These are phyloP conservation scores for Phalaenopsis equestris DNA, from an alignment of 106 monocot species.

Conservation along the genomic window DNA sequence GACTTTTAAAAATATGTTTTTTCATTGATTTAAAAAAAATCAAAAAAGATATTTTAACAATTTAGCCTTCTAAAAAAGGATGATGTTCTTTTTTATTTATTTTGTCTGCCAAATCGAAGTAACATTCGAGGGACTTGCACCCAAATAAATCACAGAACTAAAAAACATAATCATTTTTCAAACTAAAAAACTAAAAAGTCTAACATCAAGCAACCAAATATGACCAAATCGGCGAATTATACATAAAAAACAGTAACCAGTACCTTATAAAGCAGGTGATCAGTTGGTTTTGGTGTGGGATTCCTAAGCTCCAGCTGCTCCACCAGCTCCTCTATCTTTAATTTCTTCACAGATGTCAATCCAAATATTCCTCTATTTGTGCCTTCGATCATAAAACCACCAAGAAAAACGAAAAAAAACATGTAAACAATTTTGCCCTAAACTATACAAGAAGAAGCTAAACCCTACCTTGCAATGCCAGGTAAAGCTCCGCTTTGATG, in stretches of 20 bases:
- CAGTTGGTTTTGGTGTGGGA: constrained; percentile 67
- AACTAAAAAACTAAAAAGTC: too few species aligned
- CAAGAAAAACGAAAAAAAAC: neutral
- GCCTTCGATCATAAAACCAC: constrained; percentile 25
- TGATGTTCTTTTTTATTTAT: too few species aligned
- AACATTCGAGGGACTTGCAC: too few species aligned
- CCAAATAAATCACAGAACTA: too few species aligned
- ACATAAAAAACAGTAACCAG: neutral
- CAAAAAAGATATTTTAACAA: too few species aligned
- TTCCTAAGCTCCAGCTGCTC: constrained; percentile 59
- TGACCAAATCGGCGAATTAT: too few species aligned
- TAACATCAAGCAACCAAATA: too few species aligned
- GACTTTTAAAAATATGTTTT: too few species aligned
- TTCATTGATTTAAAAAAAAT: too few species aligned
- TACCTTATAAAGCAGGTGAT: constrained; percentile 50
- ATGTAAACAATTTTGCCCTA: neutral
- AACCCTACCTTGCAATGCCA: constrained; percentile 28
- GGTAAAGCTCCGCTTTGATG: constrained; percentile 32
- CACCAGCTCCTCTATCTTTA: constrained; percentile 55
- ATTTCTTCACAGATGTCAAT: constrained; percentile 48
- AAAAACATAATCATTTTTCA: too few species aligned
- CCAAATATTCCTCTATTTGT: constrained; percentile 82
- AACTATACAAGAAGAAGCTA: neutral
- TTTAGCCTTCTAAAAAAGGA: too few species aligned
- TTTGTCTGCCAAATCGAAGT: too few species aligned